A percentile compares a stretch with the other conserved stretches of the same genome.
Evolutionary conservation across 495 filamentous ascomycete species (phyloP).

Genomic region (Penicillium flavigenum): DNA sequence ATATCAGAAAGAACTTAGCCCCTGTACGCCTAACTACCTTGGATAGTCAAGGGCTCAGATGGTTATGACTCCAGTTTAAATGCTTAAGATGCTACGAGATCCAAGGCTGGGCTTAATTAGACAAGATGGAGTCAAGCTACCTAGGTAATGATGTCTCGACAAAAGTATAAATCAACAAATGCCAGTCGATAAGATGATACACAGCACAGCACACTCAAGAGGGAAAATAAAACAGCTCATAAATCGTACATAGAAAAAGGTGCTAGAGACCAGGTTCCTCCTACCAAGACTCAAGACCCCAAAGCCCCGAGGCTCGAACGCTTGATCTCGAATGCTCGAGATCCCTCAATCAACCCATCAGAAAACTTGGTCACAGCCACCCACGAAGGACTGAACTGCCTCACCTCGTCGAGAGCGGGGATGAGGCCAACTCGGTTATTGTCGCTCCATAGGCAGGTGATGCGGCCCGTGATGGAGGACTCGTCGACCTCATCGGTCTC

Average conservation of each 20-base stretch:
- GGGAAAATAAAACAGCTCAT: not conserved
- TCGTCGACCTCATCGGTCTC: conserved; percentile 31
- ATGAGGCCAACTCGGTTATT: conserved; percentile 68
- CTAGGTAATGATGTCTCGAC: not conserved
- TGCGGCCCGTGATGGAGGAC: conserved; percentile 59
- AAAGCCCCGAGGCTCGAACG: conserved; percentile 2
- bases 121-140: not conserved
- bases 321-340: conserved; percentile 53
- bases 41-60: not conserved
- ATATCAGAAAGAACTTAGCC: not conserved
- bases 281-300: not conserved
- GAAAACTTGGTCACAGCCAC: conserved; percentile 67
- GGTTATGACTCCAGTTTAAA: not conserved
- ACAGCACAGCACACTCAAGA: not conserved
- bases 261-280: not conserved
- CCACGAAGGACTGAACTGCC: conserved; percentile 75
- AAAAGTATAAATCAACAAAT: not conserved
- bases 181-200: not conserved
- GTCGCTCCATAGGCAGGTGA: conserved; percentile 88
- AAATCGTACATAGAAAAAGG: conserved; percentile 5
- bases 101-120: no score
- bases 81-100: not conserved
- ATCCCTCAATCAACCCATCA: conserved; percentile 81
- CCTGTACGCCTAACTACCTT: not conserved
- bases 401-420: conserved; percentile 81